These are phyloP conservation scores for Naegleria lovaniensis DNA, from an alignment of 208 protist genomes.

Conservation along the genomic window DNA sequence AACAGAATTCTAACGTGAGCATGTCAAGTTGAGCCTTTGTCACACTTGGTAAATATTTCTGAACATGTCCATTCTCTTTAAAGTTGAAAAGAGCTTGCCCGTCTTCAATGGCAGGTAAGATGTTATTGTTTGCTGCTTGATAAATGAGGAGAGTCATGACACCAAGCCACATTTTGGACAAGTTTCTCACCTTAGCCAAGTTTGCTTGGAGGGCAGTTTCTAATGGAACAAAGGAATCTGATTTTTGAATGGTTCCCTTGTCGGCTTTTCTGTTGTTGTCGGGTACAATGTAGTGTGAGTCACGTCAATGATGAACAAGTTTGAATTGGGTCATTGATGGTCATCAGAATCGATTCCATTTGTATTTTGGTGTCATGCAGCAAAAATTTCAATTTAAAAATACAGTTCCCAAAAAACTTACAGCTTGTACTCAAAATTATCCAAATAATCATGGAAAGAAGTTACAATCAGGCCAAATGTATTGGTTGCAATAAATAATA, in stretches of 20 bases:
- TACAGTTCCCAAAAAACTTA: neutral
- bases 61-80: neutral
- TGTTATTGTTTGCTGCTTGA: neutral
- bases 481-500: conserved; percentile 34
- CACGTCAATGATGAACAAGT: too few relatives aligned
- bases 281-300: too few relatives aligned
- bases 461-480: conserved; percentile 33
- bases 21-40: neutral
- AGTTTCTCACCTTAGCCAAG: neutral
- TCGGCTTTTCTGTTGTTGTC: neutral
- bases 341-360: too few relatives aligned
- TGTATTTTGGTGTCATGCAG: too few relatives aligned
- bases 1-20: neutral
- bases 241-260: neutral
- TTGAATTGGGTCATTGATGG: too few relatives aligned
- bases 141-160: neutral
- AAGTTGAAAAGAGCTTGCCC: neutral
- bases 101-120: neutral
- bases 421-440: conserved; percentile 1
- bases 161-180: neutral
- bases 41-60: neutral
- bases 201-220: neutral
- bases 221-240: neutral
- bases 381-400: too few relatives aligned
- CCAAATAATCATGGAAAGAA: conserved; percentile 34